Conservation (phyloP, 805 yeast genomes). For the Spathaspora sp. region DNA sequence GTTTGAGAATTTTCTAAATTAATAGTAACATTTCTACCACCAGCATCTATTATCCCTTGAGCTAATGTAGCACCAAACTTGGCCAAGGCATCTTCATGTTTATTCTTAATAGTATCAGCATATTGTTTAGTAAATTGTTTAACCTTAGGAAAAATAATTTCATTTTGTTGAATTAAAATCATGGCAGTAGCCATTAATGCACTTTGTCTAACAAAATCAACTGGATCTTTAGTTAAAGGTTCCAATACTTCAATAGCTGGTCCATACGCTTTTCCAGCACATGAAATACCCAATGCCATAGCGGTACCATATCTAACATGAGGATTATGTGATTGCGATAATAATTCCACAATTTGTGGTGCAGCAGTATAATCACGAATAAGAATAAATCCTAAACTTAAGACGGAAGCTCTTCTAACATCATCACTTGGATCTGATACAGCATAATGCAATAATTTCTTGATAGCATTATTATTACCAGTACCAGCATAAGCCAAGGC, state of each 20-base stretch:
- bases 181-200: conserved; percentile 89
- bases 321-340: conserved; percentile 93
- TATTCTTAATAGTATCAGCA: conserved; percentile 73
- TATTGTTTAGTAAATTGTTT: conserved; percentile 69
- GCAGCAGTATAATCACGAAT: conserved; percentile 89
- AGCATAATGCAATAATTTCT: conserved; percentile 83
- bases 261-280: conserved; percentile 89
- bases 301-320: conserved; percentile 99
- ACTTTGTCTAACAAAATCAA: conserved; percentile 97
- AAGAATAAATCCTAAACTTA: conserved; percentile 85
- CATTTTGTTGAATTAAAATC: conserved; percentile 86
- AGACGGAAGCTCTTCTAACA: conserved; percentile 94
- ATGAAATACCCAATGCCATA: conserved; percentile 92
- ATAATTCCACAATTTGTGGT: conserved; percentile 89
- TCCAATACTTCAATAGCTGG: conserved; percentile 90
- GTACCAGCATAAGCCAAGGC: conserved; percentile 98
- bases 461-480: conserved; percentile 83
- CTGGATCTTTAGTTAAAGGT: conserved; percentile 89
- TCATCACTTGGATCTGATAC: conserved; percentile 96
- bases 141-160: conserved; percentile 75
- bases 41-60: conserved; percentile 97
- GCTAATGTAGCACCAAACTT: conserved; percentile 96
- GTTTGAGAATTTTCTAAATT: conserved; percentile 85
- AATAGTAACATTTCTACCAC: conserved; percentile 96
- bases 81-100: conserved; percentile 95